Percentiles rank a stretch among this genome's conserved stretches.
Evolutionary conservation across 164 flowering plant species (phyloP).

Genomic region (Kingdonia uniflora): DNA sequence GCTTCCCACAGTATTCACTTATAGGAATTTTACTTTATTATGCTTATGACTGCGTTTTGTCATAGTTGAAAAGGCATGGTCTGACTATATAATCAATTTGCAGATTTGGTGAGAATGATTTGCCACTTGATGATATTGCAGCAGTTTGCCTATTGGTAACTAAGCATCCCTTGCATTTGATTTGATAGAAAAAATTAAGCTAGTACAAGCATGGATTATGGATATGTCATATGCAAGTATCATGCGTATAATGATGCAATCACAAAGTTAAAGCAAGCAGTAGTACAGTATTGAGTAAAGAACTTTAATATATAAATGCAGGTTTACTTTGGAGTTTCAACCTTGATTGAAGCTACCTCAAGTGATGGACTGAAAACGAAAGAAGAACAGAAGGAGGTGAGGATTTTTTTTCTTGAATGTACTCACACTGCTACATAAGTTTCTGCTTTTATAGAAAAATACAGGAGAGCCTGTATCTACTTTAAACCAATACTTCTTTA

Average conservation of each 20-base stretch:
- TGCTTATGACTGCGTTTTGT: too few species aligned
- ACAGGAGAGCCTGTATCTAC: too few species aligned
- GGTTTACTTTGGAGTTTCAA: constrained; percentile 92
- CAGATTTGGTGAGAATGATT: constrained; percentile 84
- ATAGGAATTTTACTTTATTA: too few species aligned
- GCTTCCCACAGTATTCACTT: too few species aligned
- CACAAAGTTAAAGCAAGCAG: background rate
- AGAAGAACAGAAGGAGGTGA: constrained; percentile 91
- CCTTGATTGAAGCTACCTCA: constrained; percentile 75
- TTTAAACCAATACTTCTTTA: too few species aligned
- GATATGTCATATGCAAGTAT: background rate
- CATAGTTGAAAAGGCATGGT: too few species aligned
- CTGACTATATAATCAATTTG: constrained; percentile 9
- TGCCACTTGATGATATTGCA: constrained; percentile 95
- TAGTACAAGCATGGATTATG: background rate
- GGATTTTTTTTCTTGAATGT: background rate
- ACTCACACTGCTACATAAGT: too few species aligned
- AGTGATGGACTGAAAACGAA: constrained; percentile 67
- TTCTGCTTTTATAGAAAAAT: too few species aligned
- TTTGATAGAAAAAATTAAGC: background rate
- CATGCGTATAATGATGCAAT: background rate
- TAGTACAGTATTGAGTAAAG: too few species aligned
- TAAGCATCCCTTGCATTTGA: background rate
- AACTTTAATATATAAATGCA: constrained; percentile 23
- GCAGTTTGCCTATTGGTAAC: constrained; percentile 88